phyloP scores from a whole-genome alignment of 164 flowering plant species.

The Vitis rotundifolia region DNA sequence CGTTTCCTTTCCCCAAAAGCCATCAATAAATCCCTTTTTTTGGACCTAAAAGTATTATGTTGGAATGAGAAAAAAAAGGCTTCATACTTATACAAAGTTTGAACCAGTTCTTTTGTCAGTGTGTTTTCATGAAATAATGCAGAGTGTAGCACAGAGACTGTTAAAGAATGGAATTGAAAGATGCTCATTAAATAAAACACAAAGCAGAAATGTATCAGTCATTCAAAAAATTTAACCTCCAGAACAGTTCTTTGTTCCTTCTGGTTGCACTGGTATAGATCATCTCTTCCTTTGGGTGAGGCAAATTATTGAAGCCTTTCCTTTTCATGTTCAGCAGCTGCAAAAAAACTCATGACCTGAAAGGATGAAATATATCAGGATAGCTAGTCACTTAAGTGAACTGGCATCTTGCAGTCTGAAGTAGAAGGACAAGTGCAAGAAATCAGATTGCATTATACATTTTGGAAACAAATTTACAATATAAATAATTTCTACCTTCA shows the following conservation, averaged over 20 bases:
- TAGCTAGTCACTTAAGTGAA: neutral
- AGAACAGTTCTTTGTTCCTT: constrained; percentile 88
- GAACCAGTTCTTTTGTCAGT: too few relatives aligned
- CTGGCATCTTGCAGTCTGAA: neutral
- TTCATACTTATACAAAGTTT: too few relatives aligned
- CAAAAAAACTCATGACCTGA: constrained; percentile 89
- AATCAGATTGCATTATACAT: too few relatives aligned
- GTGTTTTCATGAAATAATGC: too few relatives aligned
- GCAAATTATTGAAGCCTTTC: constrained; percentile 94
- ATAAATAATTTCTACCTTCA: too few relatives aligned
- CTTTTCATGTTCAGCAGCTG: constrained; percentile 87
- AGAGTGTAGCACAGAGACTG: too few relatives aligned
- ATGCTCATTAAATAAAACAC: neutral
- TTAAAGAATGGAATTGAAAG: neutral
- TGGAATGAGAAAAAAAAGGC: too few relatives aligned
- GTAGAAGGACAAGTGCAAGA: neutral
- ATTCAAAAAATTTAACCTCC: constrained; percentile 54
- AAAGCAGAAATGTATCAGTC: neutral
- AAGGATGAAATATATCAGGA: constrained; percentile 2
- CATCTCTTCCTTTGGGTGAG: constrained; percentile 96
- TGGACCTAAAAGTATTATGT: too few relatives aligned
- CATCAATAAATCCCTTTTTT: too few relatives aligned
- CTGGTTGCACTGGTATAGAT: constrained; percentile 89
- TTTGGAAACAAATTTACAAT: too few relatives aligned
- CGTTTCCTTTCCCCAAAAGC: too few relatives aligned